phyloP scores from a whole-genome alignment of 768 basidiomycete genomes.

The Cytidiella melzeri region DNA sequence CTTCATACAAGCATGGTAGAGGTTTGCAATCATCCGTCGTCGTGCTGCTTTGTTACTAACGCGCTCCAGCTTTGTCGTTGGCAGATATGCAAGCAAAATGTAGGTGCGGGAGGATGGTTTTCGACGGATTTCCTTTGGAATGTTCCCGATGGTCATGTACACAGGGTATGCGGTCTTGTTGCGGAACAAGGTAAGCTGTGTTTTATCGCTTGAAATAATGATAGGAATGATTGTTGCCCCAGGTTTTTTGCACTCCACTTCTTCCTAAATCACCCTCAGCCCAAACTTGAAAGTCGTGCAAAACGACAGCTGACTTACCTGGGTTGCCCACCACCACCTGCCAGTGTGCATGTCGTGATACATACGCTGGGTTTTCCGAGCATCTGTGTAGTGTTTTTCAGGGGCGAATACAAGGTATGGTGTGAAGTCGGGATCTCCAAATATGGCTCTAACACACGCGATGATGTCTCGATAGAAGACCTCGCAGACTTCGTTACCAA shows the following conservation, averaged over 20 bases:
- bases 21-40: slow-evolving; percentile 14
- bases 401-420: slow-evolving; percentile 26
- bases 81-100: slow-evolving; percentile 24
- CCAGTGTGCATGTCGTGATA: slow-evolving; percentile 41
- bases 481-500: slow-evolving; percentile 27
- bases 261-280: background rate
- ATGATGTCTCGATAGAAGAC: slow-evolving; percentile 30
- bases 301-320: slow-evolving; percentile 19
- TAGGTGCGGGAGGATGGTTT: slow-evolving; percentile 19
- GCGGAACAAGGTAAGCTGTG: slow-evolving; percentile 16
- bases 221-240: slow-evolving; percentile 21
- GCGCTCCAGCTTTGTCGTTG: slow-evolving; percentile 14
- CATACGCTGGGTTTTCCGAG: slow-evolving; percentile 17
- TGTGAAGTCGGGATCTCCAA: slow-evolving; percentile 27
- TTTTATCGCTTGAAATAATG: slow-evolving; percentile 16
- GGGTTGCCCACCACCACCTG: slow-evolving; percentile 45
- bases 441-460: slow-evolving; percentile 29
- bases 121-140: slow-evolving; percentile 20
- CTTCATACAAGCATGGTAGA: slow-evolving; percentile 21
- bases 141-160: slow-evolving; percentile 24
- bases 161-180: slow-evolving; percentile 14
- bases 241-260: slow-evolving; percentile 14
- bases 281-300: slow-evolving; percentile 1
- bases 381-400: slow-evolving; percentile 31
- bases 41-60: slow-evolving; percentile 17